Evolutionary conservation across 2,329 filamentous ascomycete genomes (phyloP).

Genomic region (Aspergillus thermomutatus): DNA sequence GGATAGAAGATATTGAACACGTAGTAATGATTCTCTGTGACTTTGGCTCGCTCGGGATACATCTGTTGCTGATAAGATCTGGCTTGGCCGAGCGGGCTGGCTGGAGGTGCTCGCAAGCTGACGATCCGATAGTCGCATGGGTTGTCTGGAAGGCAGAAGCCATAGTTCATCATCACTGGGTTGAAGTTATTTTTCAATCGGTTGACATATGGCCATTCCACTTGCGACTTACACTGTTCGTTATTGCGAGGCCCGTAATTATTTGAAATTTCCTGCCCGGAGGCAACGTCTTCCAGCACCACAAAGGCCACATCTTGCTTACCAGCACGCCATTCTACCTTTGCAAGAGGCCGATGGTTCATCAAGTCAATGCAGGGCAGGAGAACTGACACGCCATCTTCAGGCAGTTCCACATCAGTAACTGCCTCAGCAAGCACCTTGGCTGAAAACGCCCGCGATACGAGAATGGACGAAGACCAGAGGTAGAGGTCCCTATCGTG

Average conservation of each 20-base stretch:
- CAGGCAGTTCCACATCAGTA: conserved; percentile 36
- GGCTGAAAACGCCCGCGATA: conserved; percentile 43
- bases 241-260: conserved; percentile 77
- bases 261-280: conserved; percentile 60
- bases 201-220: background rate
- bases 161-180: conserved; percentile 45
- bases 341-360: conserved; percentile 64
- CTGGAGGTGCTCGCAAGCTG: conserved; percentile 36
- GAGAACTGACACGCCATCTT: conserved; percentile 65
- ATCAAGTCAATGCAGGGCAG: conserved; percentile 69
- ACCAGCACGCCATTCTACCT: conserved; percentile 56
- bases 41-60: conserved; percentile 30
- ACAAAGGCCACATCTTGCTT: conserved; percentile 37
- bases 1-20: conserved; percentile 46
- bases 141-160: conserved; percentile 43
- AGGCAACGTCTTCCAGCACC: conserved; percentile 45
- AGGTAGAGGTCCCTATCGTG: conserved; percentile 41
- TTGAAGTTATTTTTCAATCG: background rate
- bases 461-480: conserved; percentile 45
- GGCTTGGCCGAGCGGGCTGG: conserved; percentile 36
- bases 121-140: conserved; percentile 44
- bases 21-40: conserved; percentile 38
- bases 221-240: conserved; percentile 51
- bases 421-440: conserved; percentile 40
- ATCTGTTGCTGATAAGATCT: conserved; percentile 32